Conservation (phyloP, 441 rosid species). For the Adansonia grandidieri region DNA sequence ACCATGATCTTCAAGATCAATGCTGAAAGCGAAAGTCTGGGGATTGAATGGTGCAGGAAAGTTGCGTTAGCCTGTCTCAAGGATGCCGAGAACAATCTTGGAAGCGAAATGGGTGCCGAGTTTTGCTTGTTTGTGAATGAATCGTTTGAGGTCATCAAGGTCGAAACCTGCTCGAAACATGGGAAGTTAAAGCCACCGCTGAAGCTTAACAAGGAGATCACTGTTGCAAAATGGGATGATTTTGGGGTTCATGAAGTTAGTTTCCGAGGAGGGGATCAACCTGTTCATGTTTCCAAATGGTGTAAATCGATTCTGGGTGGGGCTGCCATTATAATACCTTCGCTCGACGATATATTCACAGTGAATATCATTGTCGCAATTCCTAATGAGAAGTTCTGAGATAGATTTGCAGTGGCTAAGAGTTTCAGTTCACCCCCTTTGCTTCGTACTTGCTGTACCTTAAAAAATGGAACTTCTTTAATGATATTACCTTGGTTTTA, state of each 20-base stretch:
- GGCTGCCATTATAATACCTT: slow-evolving; percentile 45
- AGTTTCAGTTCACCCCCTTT: too few relatives aligned
- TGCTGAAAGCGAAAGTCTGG: not conserved
- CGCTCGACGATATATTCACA: not conserved
- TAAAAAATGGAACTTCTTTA: too few relatives aligned
- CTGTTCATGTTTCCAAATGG: slow-evolving; percentile 52
- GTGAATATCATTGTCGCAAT: slow-evolving; percentile 42
- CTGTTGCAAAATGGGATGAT: slow-evolving; percentile 41
- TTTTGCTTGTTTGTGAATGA: slow-evolving; percentile 51
- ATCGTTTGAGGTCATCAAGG: slow-evolving; percentile 34
- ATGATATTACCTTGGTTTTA: too few relatives aligned
- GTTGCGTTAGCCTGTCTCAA: slow-evolving; percentile 38
- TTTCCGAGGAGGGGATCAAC: slow-evolving; percentile 45
- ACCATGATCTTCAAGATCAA: slow-evolving; percentile 38
- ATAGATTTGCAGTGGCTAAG: not conserved
- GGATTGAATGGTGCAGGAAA: slow-evolving; percentile 24
- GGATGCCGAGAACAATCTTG: slow-evolving; percentile 37
- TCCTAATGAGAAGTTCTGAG: slow-evolving; percentile 39
- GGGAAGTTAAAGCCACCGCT: slow-evolving; percentile 23
- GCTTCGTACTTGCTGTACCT: too few relatives aligned
- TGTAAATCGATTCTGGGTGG: slow-evolving; percentile 46
- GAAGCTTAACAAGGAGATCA: slow-evolving; percentile 1
- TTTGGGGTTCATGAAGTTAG: slow-evolving; percentile 38
- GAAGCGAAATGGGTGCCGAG: slow-evolving; percentile 26
- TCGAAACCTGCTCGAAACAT: slow-evolving; percentile 38